These are phyloP conservation scores for Diplodia intermedia DNA, from an alignment of 2,329 filamentous ascomycete genomes.

Conservation along the genomic window DNA sequence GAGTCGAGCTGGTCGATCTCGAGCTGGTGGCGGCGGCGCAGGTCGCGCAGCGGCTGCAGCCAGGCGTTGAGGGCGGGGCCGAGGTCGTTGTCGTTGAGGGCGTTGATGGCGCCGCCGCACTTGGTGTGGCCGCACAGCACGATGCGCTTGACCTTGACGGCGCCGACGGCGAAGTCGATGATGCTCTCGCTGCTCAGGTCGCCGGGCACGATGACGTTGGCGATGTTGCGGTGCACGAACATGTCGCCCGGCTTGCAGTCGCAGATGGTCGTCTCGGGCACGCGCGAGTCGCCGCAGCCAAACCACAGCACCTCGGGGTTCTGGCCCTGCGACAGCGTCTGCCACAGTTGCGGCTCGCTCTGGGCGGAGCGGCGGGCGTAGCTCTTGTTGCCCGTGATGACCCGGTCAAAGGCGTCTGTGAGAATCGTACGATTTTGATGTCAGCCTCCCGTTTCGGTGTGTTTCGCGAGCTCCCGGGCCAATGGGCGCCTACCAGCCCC, in stretches of 20 bases:
- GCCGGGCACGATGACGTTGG: constrained; percentile 77
- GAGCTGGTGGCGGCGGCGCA: constrained; percentile 61
- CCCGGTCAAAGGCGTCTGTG: constrained; percentile 65
- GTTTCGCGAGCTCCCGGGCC: constrained; percentile 15
- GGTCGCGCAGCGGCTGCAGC: constrained; percentile 63
- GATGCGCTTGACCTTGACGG: constrained; percentile 71
- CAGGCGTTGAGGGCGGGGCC: constrained; percentile 66
- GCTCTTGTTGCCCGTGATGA: constrained; percentile 71
- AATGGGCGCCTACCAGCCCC: constrained; percentile 30
- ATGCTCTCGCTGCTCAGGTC: constrained; percentile 79
- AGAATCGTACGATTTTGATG: constrained; percentile 30
- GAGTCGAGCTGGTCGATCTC: constrained; percentile 56
- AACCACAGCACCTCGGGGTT: constrained; percentile 76
- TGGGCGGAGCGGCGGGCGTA: constrained; percentile 72
- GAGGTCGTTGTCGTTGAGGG: constrained; percentile 62
- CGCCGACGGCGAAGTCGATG: constrained; percentile 77
- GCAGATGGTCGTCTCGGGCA: constrained; percentile 82
- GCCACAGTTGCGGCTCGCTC: constrained; percentile 74
- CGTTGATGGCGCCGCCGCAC: constrained; percentile 65
- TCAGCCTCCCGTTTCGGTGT: constrained; percentile 24
- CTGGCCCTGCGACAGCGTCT: constrained; percentile 71
- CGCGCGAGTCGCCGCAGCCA: constrained; percentile 84
- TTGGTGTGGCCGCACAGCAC: constrained; percentile 68
- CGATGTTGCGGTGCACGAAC: constrained; percentile 90
- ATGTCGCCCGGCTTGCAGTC: constrained; percentile 82